phyloP scores from a whole-genome alignment of 805 yeast species.

The Metschnikowia shivogae region DNA sequence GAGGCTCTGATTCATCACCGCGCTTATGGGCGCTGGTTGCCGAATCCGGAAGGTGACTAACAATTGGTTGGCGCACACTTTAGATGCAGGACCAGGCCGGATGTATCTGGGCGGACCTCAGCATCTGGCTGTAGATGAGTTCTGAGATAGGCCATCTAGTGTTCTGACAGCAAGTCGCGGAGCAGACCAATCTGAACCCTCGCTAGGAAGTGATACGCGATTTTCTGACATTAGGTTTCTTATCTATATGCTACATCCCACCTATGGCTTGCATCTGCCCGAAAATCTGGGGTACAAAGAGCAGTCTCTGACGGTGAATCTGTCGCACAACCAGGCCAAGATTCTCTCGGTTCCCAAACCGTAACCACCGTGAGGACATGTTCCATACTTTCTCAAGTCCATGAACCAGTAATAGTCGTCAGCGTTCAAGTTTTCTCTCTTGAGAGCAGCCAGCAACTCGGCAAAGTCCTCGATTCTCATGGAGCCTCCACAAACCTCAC shows the following conservation, averaged over 20 bases:
- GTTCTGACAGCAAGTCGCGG: too few relatives aligned
- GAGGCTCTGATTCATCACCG: constrained; percentile 21
- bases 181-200: too few relatives aligned
- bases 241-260: neutral
- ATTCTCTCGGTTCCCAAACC: constrained; percentile 98
- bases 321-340: constrained; percentile 95
- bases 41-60: constrained; percentile 9
- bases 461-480: constrained; percentile 88
- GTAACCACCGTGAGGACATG: constrained; percentile 98
- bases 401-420: constrained; percentile 92
- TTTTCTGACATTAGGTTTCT: neutral
- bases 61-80: neutral
- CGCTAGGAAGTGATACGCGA: too few relatives aligned
- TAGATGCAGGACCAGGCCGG: neutral
- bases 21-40: constrained; percentile 17
- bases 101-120: neutral
- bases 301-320: constrained; percentile 98
- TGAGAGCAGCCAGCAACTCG: constrained; percentile 85
- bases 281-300: constrained; percentile 96
- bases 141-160: too few relatives aligned
- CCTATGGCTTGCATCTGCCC: constrained; percentile 93
- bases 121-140: neutral
- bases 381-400: constrained; percentile 95
- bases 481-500: constrained; percentile 98
- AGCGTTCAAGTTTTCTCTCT: constrained; percentile 84